Evolutionary conservation across 345 rosid genomes (phyloP).

Genomic region (Rhizophora mangle): DNA sequence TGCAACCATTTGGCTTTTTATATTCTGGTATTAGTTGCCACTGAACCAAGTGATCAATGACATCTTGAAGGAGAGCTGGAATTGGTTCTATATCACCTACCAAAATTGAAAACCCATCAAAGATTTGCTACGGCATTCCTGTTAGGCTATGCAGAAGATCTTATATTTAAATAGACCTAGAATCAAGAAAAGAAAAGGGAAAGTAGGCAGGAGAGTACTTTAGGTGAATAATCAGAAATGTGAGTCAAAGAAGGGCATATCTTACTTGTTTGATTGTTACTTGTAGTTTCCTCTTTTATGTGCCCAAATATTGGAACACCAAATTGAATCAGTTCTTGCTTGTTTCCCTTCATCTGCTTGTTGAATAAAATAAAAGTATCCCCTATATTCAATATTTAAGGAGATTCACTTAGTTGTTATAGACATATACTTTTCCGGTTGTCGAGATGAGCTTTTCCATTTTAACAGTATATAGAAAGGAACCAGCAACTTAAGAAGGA

Average conservation of each 20-base stretch:
- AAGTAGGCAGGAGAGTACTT: too few species aligned
- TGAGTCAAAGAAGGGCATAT: not conserved
- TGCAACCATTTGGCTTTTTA: conserved; percentile 89
- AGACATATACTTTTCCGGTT: not conserved
- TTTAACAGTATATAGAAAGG: not conserved
- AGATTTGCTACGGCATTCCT: not conserved
- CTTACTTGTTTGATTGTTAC: conserved; percentile 52
- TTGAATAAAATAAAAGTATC: conserved; percentile 86
- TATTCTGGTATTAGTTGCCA: conserved; percentile 84
- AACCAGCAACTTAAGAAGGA: not conserved
- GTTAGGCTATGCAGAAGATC: too few species aligned
- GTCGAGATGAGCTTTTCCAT: not conserved
- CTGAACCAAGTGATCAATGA: conserved; percentile 75
- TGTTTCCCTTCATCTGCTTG: conserved; percentile 87
- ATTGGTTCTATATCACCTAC: conserved; percentile 70
- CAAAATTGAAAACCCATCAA: conserved; percentile 6
- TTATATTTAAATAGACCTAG: too few species aligned
- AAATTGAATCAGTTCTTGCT: conserved; percentile 82
- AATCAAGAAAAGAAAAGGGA: too few species aligned
- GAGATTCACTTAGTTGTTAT: not conserved
- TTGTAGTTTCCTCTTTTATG: conserved; percentile 55
- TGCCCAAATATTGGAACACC: conserved; percentile 79
- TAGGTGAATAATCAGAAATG: too few species aligned
- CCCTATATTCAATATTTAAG: conserved; percentile 37
- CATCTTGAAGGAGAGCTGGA: conserved; percentile 68